Evolutionary conservation across 2,329 filamentous ascomycete genomes (phyloP).

Genomic region (Lasiodiplodia citricola): DNA sequence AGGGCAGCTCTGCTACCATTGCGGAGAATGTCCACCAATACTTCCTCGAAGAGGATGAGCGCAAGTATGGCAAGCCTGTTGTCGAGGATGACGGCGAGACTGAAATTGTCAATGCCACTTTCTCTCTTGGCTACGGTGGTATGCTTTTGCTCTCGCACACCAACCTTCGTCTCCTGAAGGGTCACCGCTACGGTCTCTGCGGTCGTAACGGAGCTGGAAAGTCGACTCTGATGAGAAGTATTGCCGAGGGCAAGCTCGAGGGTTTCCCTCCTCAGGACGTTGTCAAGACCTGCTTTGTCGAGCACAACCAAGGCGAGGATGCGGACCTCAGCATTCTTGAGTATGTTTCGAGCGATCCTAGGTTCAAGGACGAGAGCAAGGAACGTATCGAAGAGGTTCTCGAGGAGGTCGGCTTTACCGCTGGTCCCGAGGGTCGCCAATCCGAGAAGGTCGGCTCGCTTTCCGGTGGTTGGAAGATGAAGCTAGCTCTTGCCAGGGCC

Average conservation of each 20-base stretch:
- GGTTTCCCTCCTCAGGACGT: slow-evolving; percentile 93
- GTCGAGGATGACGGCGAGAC: slow-evolving; percentile 90
- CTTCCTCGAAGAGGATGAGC: slow-evolving; percentile 83
- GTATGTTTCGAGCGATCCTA: slow-evolving; percentile 87
- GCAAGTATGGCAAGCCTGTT: slow-evolving; percentile 82
- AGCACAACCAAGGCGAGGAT: slow-evolving; percentile 98
- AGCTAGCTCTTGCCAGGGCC: slow-evolving; percentile 90
- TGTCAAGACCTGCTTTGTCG: slow-evolving; percentile 94
- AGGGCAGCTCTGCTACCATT: slow-evolving; percentile 67
- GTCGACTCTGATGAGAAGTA: slow-evolving; percentile 98
- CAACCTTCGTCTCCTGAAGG: slow-evolving; percentile 91
- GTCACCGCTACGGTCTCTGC: slow-evolving; percentile 95
- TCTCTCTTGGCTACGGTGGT: slow-evolving; percentile 95
- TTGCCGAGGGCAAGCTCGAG: slow-evolving; percentile 93
- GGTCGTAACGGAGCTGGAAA: slow-evolving; percentile 97
- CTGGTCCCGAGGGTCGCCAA: slow-evolving; percentile 87
- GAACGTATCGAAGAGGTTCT: slow-evolving; percentile 85
- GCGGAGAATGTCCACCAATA: slow-evolving; percentile 75
- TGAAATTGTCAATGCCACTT: slow-evolving; percentile 97
- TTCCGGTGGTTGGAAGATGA: slow-evolving; percentile 99
- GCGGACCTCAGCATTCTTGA: slow-evolving; percentile 95
- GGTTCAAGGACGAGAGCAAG: slow-evolving; percentile 76
- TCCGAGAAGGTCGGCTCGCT: slow-evolving; percentile 89
- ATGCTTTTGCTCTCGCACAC: slow-evolving; percentile 97
- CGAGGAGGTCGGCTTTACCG: slow-evolving; percentile 89